These are phyloP conservation scores for Neofusicoccum parvum DNA, from an alignment of 2,329 filamentous ascomycete genomes.

Conservation along the genomic window DNA sequence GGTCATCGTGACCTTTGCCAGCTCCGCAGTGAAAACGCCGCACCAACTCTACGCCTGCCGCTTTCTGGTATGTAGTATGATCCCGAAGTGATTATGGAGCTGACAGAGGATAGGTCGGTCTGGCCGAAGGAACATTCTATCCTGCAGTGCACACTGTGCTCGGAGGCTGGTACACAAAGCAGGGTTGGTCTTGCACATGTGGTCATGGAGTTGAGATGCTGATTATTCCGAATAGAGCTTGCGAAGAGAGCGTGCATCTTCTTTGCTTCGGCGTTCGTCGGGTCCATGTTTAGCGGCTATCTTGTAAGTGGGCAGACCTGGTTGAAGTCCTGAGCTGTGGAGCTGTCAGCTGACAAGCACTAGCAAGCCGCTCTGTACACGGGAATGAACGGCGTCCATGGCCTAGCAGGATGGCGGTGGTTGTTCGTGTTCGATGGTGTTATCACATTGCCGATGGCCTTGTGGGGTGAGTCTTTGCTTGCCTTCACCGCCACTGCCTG, in stretches of 20 bases:
- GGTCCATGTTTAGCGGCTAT: slow-evolving; percentile 15
- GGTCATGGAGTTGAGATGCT: not conserved
- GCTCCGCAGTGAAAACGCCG: slow-evolving; percentile 4
- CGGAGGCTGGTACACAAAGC: slow-evolving; percentile 12
- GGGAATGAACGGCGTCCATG: slow-evolving; percentile 27
- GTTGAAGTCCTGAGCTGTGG: too few species aligned
- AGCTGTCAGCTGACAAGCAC: not conserved
- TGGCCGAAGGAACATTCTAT: slow-evolving; percentile 9
- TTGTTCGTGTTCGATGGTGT: slow-evolving; percentile 34
- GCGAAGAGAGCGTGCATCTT: slow-evolving; percentile 8
- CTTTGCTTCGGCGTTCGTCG: slow-evolving; percentile 4
- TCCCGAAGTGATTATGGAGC: not conserved
- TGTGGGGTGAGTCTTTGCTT: slow-evolving; percentile 29
- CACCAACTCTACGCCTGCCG: slow-evolving; percentile 11
- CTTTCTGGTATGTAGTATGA: not conserved
- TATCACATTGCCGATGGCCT: slow-evolving; percentile 34
- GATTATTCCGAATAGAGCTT: not conserved
- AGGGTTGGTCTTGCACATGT: not conserved
- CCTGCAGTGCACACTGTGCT: slow-evolving; percentile 14
- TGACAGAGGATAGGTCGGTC: not conserved
- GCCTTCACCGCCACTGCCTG: not conserved
- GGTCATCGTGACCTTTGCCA: slow-evolving; percentile 8
- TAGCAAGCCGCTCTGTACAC: slow-evolving; percentile 23
- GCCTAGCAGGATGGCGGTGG: slow-evolving; percentile 34
- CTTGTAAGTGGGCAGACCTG: not conserved